These are phyloP conservation scores for Epichloe coenophiala DNA, from an alignment of 2,329 filamentous ascomycete species.

Conservation along the genomic window DNA sequence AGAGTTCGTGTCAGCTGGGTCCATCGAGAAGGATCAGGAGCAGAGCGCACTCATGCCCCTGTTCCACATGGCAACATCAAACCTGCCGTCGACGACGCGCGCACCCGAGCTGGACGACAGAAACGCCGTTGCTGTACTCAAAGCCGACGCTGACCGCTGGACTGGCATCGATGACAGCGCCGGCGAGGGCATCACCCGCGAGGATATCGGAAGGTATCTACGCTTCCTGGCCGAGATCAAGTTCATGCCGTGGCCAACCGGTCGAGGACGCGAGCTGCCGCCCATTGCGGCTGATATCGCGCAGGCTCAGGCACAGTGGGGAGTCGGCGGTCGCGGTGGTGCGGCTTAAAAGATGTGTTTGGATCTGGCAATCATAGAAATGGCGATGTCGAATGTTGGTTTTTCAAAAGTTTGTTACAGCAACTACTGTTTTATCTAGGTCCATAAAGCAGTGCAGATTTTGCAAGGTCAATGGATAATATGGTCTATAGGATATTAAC, in stretches of 20 bases:
- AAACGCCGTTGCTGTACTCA: slow-evolving; percentile 53
- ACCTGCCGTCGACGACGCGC: slow-evolving; percentile 53
- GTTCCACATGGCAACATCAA: slow-evolving; percentile 55
- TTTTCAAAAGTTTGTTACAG: too few relatives aligned
- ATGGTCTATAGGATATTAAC: too few relatives aligned
- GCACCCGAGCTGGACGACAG: slow-evolving; percentile 48
- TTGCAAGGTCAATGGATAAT: too few relatives aligned
- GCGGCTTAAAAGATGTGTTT: not conserved
- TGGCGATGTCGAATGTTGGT: too few relatives aligned
- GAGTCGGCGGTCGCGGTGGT: slow-evolving; percentile 1
- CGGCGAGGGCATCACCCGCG: slow-evolving; percentile 20
- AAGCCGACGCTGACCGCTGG: slow-evolving; percentile 44
- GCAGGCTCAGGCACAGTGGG: slow-evolving; percentile 1
- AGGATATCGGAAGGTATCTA: slow-evolving; percentile 15
- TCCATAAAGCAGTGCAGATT: too few relatives aligned
- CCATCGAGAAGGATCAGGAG: slow-evolving; percentile 14
- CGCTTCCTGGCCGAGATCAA: slow-evolving; percentile 16
- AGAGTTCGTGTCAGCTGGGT: slow-evolving; percentile 14
- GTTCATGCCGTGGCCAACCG: slow-evolving; percentile 17
- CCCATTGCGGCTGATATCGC: not conserved
- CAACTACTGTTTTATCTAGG: too few relatives aligned
- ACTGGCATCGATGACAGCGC: slow-evolving; percentile 42
- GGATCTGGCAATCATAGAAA: too few relatives aligned
- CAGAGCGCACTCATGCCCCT: slow-evolving; percentile 39
- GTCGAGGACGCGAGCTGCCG: slow-evolving; percentile 14